Conservation (phyloP, 441 rosid genomes). For the Breynia disticha region DNA sequence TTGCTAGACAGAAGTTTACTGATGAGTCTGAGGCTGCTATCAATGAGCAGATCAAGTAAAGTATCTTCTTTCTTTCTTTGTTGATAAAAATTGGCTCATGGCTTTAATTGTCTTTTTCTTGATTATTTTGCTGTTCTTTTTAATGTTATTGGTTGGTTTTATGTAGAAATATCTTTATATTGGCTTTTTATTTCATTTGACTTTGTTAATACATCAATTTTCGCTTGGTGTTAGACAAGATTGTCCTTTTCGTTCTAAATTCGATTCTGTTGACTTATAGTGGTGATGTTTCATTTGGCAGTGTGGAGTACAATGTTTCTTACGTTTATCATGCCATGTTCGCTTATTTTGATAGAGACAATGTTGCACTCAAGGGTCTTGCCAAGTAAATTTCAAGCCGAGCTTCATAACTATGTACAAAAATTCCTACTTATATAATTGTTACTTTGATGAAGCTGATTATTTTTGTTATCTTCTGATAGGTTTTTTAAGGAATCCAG, state of each 20-base stretch:
- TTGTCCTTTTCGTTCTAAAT: not conserved
- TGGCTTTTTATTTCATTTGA: not conserved
- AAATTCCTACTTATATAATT: too few species aligned
- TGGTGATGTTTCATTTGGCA: slow-evolving; percentile 18
- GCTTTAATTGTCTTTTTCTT: too few species aligned
- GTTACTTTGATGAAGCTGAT: not conserved
- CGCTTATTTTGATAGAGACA: slow-evolving; percentile 89
- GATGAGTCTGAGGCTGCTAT: slow-evolving; percentile 39
- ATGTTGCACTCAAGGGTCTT: slow-evolving; percentile 76
- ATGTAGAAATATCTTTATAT: not conserved
- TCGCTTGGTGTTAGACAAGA: not conserved
- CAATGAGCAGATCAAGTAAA: slow-evolving; percentile 58
- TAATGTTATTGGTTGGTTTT: not conserved
- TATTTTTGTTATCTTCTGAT: not conserved
- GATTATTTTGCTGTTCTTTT: not conserved
- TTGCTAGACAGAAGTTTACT: slow-evolving; percentile 33
- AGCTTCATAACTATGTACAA: not conserved
- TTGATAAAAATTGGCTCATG: too few species aligned
- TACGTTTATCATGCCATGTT: slow-evolving; percentile 83
- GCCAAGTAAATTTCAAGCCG: slow-evolving; percentile 50
- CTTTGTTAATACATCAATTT: not conserved
- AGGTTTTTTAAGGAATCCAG: slow-evolving; percentile 96
- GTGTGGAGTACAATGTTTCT: slow-evolving; percentile 93
- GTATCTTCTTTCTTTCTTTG: not conserved
- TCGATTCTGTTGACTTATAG: not conserved